These are phyloP conservation scores for Pistacia integerrima DNA, from an alignment of 345 rosid genomes.

Conservation along the genomic window DNA sequence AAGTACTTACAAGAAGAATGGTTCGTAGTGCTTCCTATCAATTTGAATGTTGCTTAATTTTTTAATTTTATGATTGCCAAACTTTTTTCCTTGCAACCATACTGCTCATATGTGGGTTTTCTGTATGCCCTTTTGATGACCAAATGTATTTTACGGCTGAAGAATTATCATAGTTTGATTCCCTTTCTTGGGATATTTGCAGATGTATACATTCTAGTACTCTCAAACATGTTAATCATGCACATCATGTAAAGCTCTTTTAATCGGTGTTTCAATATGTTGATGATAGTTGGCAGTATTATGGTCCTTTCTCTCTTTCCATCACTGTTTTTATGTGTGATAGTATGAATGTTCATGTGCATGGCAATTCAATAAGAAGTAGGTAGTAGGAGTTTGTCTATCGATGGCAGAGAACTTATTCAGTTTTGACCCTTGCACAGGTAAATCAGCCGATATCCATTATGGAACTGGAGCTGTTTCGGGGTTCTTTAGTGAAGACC, in stretches of 20 bases:
- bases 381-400: not conserved
- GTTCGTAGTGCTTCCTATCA: slow-evolving; percentile 34
- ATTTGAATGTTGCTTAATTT: not conserved
- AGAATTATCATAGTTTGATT: not conserved
- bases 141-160: not conserved
- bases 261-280: not conserved
- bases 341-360: not conserved
- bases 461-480: slow-evolving; percentile 90
- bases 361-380: not conserved
- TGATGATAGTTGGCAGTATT: not conserved
- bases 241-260: slow-evolving; percentile 5
- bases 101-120: not conserved
- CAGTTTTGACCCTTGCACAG: slow-evolving; percentile 24
- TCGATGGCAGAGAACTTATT: not conserved
- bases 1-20: slow-evolving; percentile 71
- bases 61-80: not conserved
- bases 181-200: not conserved
- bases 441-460: slow-evolving; percentile 64
- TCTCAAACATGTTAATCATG: slow-evolving; percentile 25
- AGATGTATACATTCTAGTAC: slow-evolving; percentile 23
- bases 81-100: not conserved
- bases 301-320: not conserved
- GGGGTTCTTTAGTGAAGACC: slow-evolving; percentile 85
- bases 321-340: not conserved
- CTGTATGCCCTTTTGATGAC: not conserved